A percentile compares a stretch with the other conserved stretches of the same genome.
phyloP scores from a whole-genome alignment of 2,329 filamentous ascomycete genomes.

The Calonectria henricotiae region DNA sequence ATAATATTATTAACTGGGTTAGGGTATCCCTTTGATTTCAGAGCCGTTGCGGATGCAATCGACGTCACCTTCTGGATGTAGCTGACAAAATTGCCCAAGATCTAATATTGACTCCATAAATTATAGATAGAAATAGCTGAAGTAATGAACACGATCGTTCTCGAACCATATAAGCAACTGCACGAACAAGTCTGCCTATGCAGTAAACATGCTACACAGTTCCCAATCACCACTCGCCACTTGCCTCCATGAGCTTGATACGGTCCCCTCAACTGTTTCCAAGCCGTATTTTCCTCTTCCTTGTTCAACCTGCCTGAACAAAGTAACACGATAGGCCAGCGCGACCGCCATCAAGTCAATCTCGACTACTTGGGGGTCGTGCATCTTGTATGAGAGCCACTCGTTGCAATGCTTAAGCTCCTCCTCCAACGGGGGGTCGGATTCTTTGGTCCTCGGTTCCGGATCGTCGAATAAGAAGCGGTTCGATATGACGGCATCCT shows the following conservation, averaged over 20 bases:
- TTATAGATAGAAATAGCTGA: not conserved
- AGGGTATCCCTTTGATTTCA: too few species aligned
- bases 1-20: too few species aligned
- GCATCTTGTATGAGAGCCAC: conserved; percentile 54
- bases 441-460: conserved; percentile 45
- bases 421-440: conserved; percentile 51
- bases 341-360: conserved; percentile 53
- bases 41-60: too few species aligned
- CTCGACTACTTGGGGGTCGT: conserved; percentile 51
- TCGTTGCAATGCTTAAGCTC: conserved; percentile 52
- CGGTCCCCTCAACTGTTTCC: conserved; percentile 49
- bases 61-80: too few species aligned
- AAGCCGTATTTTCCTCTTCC: conserved; percentile 45
- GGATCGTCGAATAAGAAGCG: conserved; percentile 52
- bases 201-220: conserved; percentile 52
- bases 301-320: conserved; percentile 50
- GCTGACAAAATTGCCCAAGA: not conserved
- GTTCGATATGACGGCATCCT: conserved; percentile 53
- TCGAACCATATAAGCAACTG: not conserved
- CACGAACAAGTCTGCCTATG: conserved; percentile 31
- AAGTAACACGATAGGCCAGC: conserved; percentile 49
- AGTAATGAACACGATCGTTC: conserved; percentile 11
- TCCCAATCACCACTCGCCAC: conserved; percentile 53
- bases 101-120: not conserved
- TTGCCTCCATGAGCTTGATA: conserved; percentile 53